A percentile compares a stretch with the other conserved stretches of the same genome.
Conservation (phyloP, 148 eudicot species). For the Silene conica region DNA sequence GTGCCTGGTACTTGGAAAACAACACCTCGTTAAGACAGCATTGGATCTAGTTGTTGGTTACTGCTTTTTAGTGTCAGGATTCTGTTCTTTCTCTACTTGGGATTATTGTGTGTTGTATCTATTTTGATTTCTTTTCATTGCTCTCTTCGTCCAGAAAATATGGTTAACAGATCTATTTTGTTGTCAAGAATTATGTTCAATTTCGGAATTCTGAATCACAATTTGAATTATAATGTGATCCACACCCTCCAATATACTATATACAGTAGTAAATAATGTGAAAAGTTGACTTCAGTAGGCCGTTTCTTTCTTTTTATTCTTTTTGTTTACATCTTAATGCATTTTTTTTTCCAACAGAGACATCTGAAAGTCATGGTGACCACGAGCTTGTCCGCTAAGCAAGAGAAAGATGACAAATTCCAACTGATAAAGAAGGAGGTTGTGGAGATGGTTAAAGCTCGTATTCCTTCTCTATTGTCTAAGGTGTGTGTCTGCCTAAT, state of each 20-base stretch:
- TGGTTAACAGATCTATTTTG: not conserved
- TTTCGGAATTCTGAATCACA: not conserved
- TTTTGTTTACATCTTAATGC: not conserved
- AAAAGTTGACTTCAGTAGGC: not conserved
- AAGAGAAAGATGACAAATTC: constrained; percentile 81
- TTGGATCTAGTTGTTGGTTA: not conserved
- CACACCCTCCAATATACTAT: not conserved
- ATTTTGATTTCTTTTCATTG: not conserved
- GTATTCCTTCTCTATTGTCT: constrained; percentile 50
- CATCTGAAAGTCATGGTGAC: constrained; percentile 69
- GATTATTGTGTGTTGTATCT: not conserved
- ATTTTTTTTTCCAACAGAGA: constrained; percentile 47
- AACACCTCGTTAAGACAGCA: not conserved
- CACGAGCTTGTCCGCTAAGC: constrained; percentile 68
- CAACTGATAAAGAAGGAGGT: constrained; percentile 77
- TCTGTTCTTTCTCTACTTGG: constrained; percentile 4
- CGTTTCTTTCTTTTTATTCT: not conserved
- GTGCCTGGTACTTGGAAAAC: not conserved
- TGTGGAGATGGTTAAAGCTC: constrained; percentile 60
- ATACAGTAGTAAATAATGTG: constrained; percentile 3
- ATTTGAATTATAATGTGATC: constrained; percentile 5
- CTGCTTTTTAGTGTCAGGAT: not conserved
- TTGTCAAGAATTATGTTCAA: not conserved
- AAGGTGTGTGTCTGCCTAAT: constrained; percentile 42
- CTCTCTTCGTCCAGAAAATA: not conserved